Percentiles rank a stretch among this genome's conserved stretches.
phyloP scores from a whole-genome alignment of 257 asterid genomes.

The Nicotiana benthamiana region DNA sequence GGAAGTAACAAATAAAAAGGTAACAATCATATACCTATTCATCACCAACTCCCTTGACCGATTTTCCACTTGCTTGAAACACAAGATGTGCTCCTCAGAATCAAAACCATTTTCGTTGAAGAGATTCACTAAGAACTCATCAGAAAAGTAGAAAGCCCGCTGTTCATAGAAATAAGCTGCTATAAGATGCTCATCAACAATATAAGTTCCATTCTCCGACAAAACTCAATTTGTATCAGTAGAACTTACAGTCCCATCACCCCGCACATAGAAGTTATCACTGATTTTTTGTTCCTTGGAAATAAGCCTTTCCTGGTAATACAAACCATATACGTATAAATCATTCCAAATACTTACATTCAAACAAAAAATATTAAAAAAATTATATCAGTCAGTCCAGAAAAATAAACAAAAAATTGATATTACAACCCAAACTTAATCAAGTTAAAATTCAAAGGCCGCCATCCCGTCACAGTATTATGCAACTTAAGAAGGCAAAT shows the following conservation, averaged over 20 bases:
- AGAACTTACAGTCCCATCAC: constrained; percentile 94
- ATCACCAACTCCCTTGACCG: constrained; percentile 77
- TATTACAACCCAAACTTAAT: background rate
- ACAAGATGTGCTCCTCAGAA: constrained; percentile 66
- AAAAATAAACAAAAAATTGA: background rate
- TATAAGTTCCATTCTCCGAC: constrained; percentile 1
- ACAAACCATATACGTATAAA: background rate
- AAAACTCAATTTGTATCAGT: constrained; percentile 2
- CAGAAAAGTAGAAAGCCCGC: constrained; percentile 96
- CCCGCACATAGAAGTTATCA: constrained; percentile 93
- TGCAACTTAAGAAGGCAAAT: background rate
- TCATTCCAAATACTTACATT: background rate
- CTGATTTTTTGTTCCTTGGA: constrained; percentile 90
- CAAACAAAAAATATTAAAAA: background rate
- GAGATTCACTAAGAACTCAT: constrained; percentile 58
- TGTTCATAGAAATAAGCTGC: constrained; percentile 27
- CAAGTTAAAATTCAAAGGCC: background rate
- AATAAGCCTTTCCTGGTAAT: constrained; percentile 67
- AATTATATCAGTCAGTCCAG: background rate
- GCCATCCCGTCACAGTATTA: background rate
- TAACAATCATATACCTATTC: constrained; percentile 53
- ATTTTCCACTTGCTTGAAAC: constrained; percentile 95
- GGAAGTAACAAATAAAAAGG: background rate
- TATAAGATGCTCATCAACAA: constrained; percentile 16
- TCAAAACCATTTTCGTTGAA: constrained; percentile 62